Conservation (phyloP, 345 rosid genomes). For the Citrus cavaleriei region DNA sequence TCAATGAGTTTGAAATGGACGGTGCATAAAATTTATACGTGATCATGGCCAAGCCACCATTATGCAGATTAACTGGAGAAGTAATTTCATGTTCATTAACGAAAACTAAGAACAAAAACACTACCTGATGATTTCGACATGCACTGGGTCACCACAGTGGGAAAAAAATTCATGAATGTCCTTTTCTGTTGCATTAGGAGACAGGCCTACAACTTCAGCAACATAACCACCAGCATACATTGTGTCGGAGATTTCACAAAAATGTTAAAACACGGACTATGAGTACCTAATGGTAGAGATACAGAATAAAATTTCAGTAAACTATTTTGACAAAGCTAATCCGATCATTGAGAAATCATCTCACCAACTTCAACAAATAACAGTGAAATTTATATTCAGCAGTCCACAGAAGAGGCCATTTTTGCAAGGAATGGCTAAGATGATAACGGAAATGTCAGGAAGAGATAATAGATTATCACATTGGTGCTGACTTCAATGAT, state of each 20-base stretch:
- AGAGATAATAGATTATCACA: conserved; percentile 26
- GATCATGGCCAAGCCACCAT: background rate
- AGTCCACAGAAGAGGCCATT: conserved; percentile 10
- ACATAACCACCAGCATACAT: conserved; percentile 77
- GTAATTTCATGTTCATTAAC: background rate
- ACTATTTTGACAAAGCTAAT: background rate
- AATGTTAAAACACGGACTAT: background rate
- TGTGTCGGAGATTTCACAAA: conserved; percentile 7
- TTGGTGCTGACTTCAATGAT: conserved; percentile 9
- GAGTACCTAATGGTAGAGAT: conserved; percentile 11
- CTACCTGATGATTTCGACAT: conserved; percentile 71
- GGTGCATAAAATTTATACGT: no score
- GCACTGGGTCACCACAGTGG: conserved; percentile 68
- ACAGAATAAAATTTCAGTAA: conserved; percentile 10
- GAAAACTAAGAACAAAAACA: background rate
- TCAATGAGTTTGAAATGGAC: background rate
- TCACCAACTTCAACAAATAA: conserved; percentile 17
- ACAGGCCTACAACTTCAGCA: conserved; percentile 72
- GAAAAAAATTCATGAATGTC: conserved; percentile 66
- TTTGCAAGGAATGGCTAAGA: conserved; percentile 15
- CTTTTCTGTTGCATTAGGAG: conserved; percentile 65
- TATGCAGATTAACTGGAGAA: background rate
- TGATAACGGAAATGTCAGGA: conserved; percentile 19
- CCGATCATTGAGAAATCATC: conserved; percentile 7
- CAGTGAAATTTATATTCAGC: background rate